phyloP scores from a whole-genome alignment of 1,284 basidiomycete species.

The Porodaedalea pini region DNA sequence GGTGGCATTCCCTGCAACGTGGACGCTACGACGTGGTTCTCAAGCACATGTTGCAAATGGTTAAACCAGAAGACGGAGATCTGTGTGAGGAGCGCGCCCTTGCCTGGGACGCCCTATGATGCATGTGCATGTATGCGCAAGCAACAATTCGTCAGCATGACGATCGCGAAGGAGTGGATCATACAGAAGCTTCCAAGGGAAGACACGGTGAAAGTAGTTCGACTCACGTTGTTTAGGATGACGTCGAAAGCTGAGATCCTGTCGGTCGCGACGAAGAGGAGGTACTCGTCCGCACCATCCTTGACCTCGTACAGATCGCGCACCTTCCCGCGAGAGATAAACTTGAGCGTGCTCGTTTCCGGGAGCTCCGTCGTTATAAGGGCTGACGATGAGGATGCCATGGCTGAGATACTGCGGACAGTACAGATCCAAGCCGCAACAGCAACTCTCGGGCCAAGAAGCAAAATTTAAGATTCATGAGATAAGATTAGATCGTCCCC shows the following conservation, averaged over 20 bases:
- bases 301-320: constrained; percentile 80
- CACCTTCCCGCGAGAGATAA: constrained; percentile 88
- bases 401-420: no score
- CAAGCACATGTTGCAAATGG: constrained; percentile 72
- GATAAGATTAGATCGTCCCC: no score
- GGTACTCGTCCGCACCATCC: constrained; percentile 45
- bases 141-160: background rate
- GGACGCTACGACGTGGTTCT: constrained; percentile 83
- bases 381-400: background rate
- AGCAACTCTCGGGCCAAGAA: no score
- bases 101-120: constrained; percentile 87
- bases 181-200: no score
- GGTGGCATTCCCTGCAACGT: constrained; percentile 71
- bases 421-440: no score
- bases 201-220: constrained; percentile 8
- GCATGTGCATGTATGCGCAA: background rate
- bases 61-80: constrained; percentile 97
- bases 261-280: constrained; percentile 95
- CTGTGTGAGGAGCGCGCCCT: constrained; percentile 87
- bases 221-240: constrained; percentile 82
- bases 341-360: constrained; percentile 35
- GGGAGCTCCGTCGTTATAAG: constrained; percentile 12
- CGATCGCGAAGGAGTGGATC: background rate
- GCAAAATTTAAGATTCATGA: no score
- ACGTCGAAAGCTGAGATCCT: constrained; percentile 97